Evolutionary conservation across 306 rosid species (phyloP).

Genomic region (Bauhinia variegata): DNA sequence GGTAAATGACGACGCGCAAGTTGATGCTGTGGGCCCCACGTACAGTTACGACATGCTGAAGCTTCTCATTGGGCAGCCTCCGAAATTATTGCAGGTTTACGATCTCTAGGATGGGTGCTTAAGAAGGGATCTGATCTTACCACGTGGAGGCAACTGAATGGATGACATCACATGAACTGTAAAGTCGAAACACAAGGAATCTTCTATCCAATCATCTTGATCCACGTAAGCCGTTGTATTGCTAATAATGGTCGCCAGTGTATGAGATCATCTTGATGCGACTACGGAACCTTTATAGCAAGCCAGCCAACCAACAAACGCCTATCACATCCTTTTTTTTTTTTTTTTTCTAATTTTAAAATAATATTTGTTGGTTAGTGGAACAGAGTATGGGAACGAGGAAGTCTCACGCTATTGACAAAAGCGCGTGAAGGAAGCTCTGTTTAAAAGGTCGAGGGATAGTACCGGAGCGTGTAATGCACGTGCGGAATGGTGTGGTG

Average conservation of each 20-base stretch:
- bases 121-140: neutral
- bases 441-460: too few relatives aligned
- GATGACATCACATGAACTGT: neutral
- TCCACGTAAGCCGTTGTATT: constrained; percentile 34
- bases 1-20: constrained; percentile 36
- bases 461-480: too few relatives aligned
- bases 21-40: constrained; percentile 52
- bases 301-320: constrained; percentile 28
- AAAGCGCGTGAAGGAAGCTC: too few relatives aligned
- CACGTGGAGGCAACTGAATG: constrained; percentile 18
- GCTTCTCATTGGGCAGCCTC: constrained; percentile 54
- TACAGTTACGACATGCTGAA: constrained; percentile 36
- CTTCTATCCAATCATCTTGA: constrained; percentile 42
- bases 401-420: too few relatives aligned
- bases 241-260: constrained; percentile 22
- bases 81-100: constrained; percentile 54
- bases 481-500: too few relatives aligned
- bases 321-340: constrained; percentile 40
- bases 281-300: too few relatives aligned
- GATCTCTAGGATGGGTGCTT: constrained; percentile 48
- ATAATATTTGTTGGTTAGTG: constrained; percentile 17
- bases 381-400: constrained; percentile 10
- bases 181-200: constrained; percentile 5
- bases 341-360: too few relatives aligned
- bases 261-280: neutral